Percentiles rank a stretch among this genome's conserved stretches.
Conservation (phyloP, 2,329 filamentous ascomycete genomes). For the Gyromitra esculenta region DNA sequence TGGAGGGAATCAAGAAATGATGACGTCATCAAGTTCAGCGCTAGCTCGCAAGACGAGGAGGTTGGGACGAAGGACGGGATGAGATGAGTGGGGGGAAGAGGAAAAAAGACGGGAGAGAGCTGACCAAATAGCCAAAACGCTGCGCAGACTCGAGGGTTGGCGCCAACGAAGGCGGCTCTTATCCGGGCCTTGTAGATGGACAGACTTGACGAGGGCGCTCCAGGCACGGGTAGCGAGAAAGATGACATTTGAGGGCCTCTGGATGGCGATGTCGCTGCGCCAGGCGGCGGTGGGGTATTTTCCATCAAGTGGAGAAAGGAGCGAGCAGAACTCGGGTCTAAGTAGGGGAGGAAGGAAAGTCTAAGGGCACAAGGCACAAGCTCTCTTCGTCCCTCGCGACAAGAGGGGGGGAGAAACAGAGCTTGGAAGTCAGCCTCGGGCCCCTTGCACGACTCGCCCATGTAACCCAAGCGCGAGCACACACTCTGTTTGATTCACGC, state of each 20-base stretch:
- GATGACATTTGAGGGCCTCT: conserved; percentile 48
- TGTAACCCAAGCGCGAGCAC: conserved; percentile 1
- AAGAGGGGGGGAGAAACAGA: conserved; percentile 20
- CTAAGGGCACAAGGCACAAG: neutral
- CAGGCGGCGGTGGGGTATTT: conserved; percentile 27
- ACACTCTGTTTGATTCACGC: conserved; percentile 34
- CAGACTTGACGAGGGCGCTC: conserved; percentile 74
- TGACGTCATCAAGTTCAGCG: conserved; percentile 23
- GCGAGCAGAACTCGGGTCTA: neutral
- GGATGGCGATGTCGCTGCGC: conserved; percentile 30
- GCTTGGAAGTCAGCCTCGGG: conserved; percentile 3
- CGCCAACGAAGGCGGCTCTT: conserved; percentile 70
- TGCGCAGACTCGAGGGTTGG: conserved; percentile 75
- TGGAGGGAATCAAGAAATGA: conserved; percentile 9
- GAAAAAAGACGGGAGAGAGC: conserved; percentile 42
- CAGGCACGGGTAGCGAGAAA: conserved; percentile 66
- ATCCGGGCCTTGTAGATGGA: conserved; percentile 75
- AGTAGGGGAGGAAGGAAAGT: conserved; percentile 4
- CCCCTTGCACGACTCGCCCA: conserved; percentile 31
- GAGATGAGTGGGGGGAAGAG: neutral
- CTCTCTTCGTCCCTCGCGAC: neutral
- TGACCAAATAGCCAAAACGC: conserved; percentile 96
- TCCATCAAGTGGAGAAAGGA: conserved; percentile 19
- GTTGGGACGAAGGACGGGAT: neutral
- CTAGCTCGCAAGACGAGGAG: neutral